These are phyloP conservation scores for Beauveria sp. DNA, from an alignment of 2,329 filamentous ascomycete species.

Conservation along the genomic window DNA sequence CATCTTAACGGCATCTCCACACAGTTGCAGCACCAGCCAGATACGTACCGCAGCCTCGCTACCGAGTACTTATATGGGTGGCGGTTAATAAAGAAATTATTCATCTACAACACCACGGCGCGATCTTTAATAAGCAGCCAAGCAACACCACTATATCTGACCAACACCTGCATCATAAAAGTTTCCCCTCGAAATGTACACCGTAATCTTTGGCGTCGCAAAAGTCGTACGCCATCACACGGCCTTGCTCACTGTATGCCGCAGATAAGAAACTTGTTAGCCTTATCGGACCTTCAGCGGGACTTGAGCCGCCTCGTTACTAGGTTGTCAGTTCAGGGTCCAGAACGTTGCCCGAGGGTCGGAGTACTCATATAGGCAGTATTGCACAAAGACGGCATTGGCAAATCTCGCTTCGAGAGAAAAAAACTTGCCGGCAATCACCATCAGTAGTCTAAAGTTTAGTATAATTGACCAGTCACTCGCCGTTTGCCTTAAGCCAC, in stretches of 20 bases:
- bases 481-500: not conserved
- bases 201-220: not conserved
- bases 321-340: not conserved
- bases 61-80: not conserved
- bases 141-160: not conserved
- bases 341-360: constrained; percentile 10
- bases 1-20: no score
- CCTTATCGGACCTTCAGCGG: not conserved
- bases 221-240: not conserved
- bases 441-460: not conserved
- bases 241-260: not conserved
- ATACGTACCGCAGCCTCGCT: not conserved
- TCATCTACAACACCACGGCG: not conserved
- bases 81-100: not conserved
- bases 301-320: not conserved
- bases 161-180: not conserved
- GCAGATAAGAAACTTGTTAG: not conserved
- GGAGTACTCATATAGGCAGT: constrained; percentile 10
- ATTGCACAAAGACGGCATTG: constrained; percentile 11
- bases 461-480: not conserved
- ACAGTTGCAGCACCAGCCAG: not conserved
- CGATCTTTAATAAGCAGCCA: not conserved
- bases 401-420: not conserved
- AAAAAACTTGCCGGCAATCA: not conserved
- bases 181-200: not conserved